These are phyloP conservation scores for Haplographium delicatum DNA, from an alignment of 495 filamentous ascomycete species.

Conservation along the genomic window DNA sequence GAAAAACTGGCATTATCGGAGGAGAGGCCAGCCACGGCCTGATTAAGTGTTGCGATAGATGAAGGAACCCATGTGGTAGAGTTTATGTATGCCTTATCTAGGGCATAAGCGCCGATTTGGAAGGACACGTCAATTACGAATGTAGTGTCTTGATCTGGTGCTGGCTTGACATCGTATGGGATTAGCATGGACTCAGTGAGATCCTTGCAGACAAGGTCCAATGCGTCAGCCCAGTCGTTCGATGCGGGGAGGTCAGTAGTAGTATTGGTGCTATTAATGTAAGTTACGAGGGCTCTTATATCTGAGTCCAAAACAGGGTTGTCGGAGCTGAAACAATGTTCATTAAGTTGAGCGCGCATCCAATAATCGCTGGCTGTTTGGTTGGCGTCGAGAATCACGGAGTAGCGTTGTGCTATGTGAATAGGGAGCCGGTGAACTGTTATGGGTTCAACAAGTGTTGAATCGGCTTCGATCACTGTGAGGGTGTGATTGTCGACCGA, in stretches of 20 bases:
- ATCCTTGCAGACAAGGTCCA: slow-evolving; percentile 9
- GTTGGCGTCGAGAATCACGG: slow-evolving; percentile 59
- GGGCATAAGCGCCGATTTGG: slow-evolving; percentile 10
- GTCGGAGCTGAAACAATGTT: slow-evolving; percentile 5
- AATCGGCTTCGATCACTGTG: slow-evolving; percentile 48
- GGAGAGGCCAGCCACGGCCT: slow-evolving; percentile 26
- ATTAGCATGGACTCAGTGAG: neutral
- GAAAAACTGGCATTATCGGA: slow-evolving; percentile 3
- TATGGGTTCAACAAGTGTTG: slow-evolving; percentile 45
- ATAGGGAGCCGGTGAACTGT: slow-evolving; percentile 43
- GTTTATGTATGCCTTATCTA: slow-evolving; percentile 13
- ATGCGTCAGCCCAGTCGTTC: slow-evolving; percentile 3
- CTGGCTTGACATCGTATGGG: neutral
- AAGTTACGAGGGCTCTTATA: slow-evolving; percentile 7
- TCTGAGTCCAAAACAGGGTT: slow-evolving; percentile 11
- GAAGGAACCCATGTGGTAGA: slow-evolving; percentile 72
- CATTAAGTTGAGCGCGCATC: slow-evolving; percentile 9
- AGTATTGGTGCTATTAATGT: slow-evolving; percentile 30
- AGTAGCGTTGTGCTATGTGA: slow-evolving; percentile 66
- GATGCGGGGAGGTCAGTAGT: slow-evolving; percentile 17
- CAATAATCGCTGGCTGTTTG: slow-evolving; percentile 18
- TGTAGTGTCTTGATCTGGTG: slow-evolving; percentile 4
- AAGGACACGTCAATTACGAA: slow-evolving; percentile 8
- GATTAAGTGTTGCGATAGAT: slow-evolving; percentile 90
- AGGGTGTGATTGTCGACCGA: slow-evolving; percentile 63